Evolutionary conservation across 768 basidiomycete species (phyloP), one percentile per base, ranked within the genome.

Genomic region (Pholiota molesta): DNA sequence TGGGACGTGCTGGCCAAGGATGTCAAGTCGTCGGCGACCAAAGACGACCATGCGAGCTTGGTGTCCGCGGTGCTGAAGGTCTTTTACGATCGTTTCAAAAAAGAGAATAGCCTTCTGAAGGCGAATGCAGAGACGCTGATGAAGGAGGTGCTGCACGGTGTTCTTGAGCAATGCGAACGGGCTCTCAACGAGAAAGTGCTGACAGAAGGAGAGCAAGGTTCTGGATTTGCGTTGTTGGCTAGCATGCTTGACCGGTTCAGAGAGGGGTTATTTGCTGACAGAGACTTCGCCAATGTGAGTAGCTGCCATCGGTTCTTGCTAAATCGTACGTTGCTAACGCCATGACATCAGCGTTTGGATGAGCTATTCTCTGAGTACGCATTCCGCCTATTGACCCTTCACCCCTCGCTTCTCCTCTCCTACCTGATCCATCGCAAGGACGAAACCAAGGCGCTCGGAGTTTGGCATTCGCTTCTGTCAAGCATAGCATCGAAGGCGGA

Each of bases 241-340:
- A 74, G 74, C 40, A 72, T 89, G 35, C 66, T 91, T 44, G 76
- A 80, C 10, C 75, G 78, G 5, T 90, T 91, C 62, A 83, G 83
- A 2, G 71, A 77, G 7, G 72, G 76, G 0, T 66, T 91, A 14
- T 88, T 88, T 60, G 62, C 73, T 1, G 78, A 86, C 42, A 64
- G 39, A 5, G 63, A 68, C 6, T 77, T 86, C 49, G 68, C 82
- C 5, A 64, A 77, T 69, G 88, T 88, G 66, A 45, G 79, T 72
- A 60, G 28, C 31, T 26, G 33, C 3, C 23, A n/a, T 17, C 57
- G 16, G 16, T 31, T 44, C 4, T 57, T 10, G 14, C 52, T 9
- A 19, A 28, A n/a, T n/a, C 10, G 5, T 47, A 51, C 53, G 17
- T 49, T 47, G 21, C 63, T 37, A 14, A 37, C 8, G 14, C 11